These are phyloP conservation scores for Claviceps sorghi DNA, from an alignment of 2,329 filamentous ascomycete genomes.

Conservation along the genomic window DNA sequence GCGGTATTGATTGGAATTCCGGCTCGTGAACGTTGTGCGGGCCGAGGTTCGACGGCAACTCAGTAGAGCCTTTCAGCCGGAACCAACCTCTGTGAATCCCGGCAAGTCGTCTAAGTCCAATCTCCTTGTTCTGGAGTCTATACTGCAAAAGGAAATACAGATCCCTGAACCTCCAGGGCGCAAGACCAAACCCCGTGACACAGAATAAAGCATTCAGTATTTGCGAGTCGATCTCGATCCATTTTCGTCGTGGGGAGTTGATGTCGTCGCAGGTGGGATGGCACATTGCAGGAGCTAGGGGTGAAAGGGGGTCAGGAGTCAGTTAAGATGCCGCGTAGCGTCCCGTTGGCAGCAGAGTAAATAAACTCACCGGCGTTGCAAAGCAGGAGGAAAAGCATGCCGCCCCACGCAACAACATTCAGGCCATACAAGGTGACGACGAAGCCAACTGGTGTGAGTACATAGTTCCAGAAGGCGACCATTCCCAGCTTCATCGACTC, in stretches of 20 bases:
- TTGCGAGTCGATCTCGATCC: constrained; percentile 77
- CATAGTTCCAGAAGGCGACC: constrained; percentile 55
- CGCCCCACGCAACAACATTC: constrained; percentile 78
- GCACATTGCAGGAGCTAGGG: constrained; percentile 53
- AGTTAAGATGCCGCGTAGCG: neutral
- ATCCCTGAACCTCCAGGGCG: constrained; percentile 74
- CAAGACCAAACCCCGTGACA: constrained; percentile 70
- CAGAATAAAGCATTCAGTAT: constrained; percentile 71
- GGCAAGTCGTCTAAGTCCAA: constrained; percentile 52
- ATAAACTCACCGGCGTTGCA: constrained; percentile 41
- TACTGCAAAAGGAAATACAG: constrained; percentile 58
- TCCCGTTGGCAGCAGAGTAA: neutral
- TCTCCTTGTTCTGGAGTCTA: constrained; percentile 35
- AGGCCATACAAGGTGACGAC: constrained; percentile 64
- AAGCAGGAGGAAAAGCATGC: constrained; percentile 77
- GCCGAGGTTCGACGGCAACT: constrained; percentile 38
- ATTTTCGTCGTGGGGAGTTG: constrained; percentile 61
- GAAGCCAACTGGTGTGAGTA: constrained; percentile 61
- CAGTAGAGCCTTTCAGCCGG: constrained; percentile 50
- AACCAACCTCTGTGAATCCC: constrained; percentile 67
- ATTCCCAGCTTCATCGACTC: constrained; percentile 44
- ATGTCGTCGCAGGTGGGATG: constrained; percentile 53
- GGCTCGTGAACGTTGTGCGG: constrained; percentile 34
- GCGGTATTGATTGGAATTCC: constrained; percentile 22
- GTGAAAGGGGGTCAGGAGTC: neutral